Percentiles rank a stretch among this genome's conserved stretches.
These are phyloP conservation scores for Gracilaria vermiculophylla DNA, from an alignment of 23 red algal species.

Conservation along the genomic window DNA sequence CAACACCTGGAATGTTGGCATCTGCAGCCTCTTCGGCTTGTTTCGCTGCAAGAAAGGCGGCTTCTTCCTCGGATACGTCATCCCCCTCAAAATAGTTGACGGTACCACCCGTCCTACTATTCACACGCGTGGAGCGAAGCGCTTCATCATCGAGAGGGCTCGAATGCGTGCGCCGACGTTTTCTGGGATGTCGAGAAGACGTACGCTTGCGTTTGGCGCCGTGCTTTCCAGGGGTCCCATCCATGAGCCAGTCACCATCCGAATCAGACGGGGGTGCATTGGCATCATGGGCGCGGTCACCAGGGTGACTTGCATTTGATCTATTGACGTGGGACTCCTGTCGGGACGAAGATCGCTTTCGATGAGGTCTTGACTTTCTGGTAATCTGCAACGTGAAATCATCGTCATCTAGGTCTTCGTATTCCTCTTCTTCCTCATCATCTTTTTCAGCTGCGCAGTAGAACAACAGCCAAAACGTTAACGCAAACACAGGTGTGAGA, in stretches of 20 bases:
- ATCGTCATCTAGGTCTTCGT: conserved; percentile 61
- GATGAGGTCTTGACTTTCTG: conserved; percentile 19
- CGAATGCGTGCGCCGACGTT: conserved; percentile 34
- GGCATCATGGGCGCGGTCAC: neutral
- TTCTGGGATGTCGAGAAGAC: neutral
- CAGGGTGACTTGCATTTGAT: conserved; percentile 25
- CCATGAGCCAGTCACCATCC: conserved; percentile 62
- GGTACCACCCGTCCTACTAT: conserved; percentile 36
- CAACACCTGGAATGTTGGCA: conserved; percentile 19
- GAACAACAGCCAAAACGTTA: neutral
- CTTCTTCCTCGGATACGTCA: conserved; percentile 41
- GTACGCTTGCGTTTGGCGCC: neutral
- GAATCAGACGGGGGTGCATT: conserved; percentile 46
- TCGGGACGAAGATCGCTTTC: neutral
- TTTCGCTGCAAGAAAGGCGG: neutral
- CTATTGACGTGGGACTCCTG: neutral
- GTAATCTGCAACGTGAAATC: conserved; percentile 30
- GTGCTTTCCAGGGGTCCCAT: neutral
- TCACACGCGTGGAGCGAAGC: conserved; percentile 30
- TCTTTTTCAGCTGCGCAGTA: conserved; percentile 23
- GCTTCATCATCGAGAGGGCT: conserved; percentile 34
- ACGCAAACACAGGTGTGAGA: neutral
- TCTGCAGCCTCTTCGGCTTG: conserved; percentile 36
- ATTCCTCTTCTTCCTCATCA: conserved; percentile 42
- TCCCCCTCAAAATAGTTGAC: conserved; percentile 64